phyloP scores from a whole-genome alignment of 768 basidiomycete species.

The Mycena rebaudengoi region DNA sequence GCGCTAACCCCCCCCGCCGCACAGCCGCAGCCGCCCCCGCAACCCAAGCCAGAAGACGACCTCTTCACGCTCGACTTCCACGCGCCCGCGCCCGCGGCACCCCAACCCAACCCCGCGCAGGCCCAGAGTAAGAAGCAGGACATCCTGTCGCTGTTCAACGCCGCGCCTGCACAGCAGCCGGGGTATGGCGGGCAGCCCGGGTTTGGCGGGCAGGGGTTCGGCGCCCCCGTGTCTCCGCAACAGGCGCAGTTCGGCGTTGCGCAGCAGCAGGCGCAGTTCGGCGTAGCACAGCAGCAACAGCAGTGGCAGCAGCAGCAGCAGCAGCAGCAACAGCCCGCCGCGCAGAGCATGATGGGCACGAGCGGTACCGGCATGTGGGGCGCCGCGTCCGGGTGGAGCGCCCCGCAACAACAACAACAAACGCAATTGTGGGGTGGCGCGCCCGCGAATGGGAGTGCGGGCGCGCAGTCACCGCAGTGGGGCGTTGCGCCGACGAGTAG shows the following conservation, averaged over 20 bases:
- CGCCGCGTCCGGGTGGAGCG: slow-evolving; percentile 69
- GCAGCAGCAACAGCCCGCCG: too few species aligned
- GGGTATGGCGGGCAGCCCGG: too few species aligned
- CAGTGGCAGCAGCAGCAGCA: too few species aligned
- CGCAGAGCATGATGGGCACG: slow-evolving; percentile 63
- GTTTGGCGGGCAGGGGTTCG: too few species aligned
- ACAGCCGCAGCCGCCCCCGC: too few species aligned
- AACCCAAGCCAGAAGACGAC: slow-evolving; percentile 60
- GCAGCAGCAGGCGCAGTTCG: slow-evolving; percentile 34
- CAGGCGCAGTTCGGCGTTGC: too few species aligned
- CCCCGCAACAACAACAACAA: slow-evolving; percentile 40
- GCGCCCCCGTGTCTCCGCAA: too few species aligned
- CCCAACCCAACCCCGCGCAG: slow-evolving; percentile 35
- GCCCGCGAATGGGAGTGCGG: too few species aligned
- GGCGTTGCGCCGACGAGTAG: too few species aligned
- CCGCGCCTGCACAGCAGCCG: slow-evolving; percentile 27
- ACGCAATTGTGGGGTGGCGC: too few species aligned
- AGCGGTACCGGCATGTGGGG: slow-evolving; percentile 71
- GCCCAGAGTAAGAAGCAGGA: slow-evolving; percentile 83
- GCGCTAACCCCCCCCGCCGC: slow-evolving; percentile 38
- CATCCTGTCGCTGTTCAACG: slow-evolving; percentile 83
- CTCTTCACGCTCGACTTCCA: slow-evolving; percentile 91
- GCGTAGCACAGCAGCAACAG: too few species aligned
- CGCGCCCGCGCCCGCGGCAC: slow-evolving; percentile 61
- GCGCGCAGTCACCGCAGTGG: too few species aligned